A percentile compares a stretch with the other conserved stretches of the same genome.
phyloP scores from a whole-genome alignment of 139 green algal species.

The Marvania coccoides region DNA sequence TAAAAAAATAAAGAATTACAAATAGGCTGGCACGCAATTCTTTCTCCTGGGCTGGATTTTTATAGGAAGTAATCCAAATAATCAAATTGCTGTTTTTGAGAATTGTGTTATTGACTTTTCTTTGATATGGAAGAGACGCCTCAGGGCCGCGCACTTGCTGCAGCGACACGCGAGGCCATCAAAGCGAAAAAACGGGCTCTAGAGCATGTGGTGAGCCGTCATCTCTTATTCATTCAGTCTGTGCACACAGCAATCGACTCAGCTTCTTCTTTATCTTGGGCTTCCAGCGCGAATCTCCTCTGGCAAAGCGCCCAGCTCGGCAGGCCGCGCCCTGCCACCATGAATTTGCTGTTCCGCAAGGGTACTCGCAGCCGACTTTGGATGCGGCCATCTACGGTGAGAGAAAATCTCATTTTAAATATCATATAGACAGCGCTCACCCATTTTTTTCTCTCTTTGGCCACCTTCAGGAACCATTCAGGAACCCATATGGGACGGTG shows the following conservation, averaged over 20 bases:
- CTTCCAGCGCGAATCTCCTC: background rate
- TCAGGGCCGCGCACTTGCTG: constrained; percentile 41
- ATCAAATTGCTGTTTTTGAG: background rate
- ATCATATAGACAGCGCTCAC: no score
- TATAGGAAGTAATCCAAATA: no score
- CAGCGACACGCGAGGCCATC: constrained; percentile 46
- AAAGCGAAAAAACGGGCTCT: constrained; percentile 45
- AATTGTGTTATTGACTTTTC: background rate
- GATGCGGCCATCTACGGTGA: constrained; percentile 34
- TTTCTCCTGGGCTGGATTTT: no score
- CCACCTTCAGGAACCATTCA: constrained; percentile 64
- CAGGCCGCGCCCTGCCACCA: constrained; percentile 28
- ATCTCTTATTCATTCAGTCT: background rate
- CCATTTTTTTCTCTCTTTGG: no score
- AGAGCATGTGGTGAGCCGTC: constrained; percentile 3
- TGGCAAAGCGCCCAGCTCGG: background rate
- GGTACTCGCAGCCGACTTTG: constrained; percentile 31
- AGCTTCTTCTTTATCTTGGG: background rate
- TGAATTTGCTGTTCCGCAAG: constrained; percentile 56
- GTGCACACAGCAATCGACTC: background rate
- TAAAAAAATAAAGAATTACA: no score
- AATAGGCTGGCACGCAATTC: no score
- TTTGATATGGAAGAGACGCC: constrained; percentile 35
- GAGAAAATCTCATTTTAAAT: background rate
- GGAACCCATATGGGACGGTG: constrained; percentile 44